Evolutionary conservation across 306 rosid genomes (phyloP), one percentile per base, ranked within the genome.

Genomic region (Fragaria nilgerrensis): DNA sequence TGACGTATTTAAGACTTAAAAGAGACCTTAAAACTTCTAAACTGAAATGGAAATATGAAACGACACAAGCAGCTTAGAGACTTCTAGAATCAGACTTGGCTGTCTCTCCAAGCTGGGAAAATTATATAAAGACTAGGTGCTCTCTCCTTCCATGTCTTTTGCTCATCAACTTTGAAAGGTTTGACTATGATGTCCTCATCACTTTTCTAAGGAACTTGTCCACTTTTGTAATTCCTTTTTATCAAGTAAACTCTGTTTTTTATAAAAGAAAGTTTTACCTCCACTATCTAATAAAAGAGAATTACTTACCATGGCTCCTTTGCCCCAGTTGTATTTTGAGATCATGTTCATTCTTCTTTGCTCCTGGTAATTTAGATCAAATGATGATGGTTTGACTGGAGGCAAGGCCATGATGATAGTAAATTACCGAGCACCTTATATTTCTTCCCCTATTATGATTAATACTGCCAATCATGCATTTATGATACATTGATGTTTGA

Each of bases 261-360:
- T 13, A 3, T 58, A 58, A 22, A 58, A 22, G 32, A 58, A 58
- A 5, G 20, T 62, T 62, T 27, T 62, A 14, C 68, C 41, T 27
- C 68, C 68, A 5, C 68, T 2, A 27, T 14, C 2, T 27, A 5
- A 5, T 29, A 27, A 5, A 27, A 29, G 17, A 2, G 6, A 62
- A 29, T 15, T 27, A 27, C 39, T 61, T 27, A 61, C 6, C 19
- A 13, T 27, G 67, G 23, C 44, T 64, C 44, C 22, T 64, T 36
- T 36, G 45, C 14, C 23, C 69, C 45, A 8, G 23, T 64, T 16
- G 19, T 64, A 17, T 17, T 34, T 34, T 7, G 67, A 13, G 20
- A 61, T 27, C n/a, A 62, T 62, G 68, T 62, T 62, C 68, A 25
- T 62, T 62, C 39, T 62, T 62, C 68, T 62, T 61, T 2, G 37